Percentiles rank a stretch among this genome's conserved stretches.
Evolutionary conservation across 306 rosid species (phyloP).

Genomic region (Canavalia gladiata): DNA sequence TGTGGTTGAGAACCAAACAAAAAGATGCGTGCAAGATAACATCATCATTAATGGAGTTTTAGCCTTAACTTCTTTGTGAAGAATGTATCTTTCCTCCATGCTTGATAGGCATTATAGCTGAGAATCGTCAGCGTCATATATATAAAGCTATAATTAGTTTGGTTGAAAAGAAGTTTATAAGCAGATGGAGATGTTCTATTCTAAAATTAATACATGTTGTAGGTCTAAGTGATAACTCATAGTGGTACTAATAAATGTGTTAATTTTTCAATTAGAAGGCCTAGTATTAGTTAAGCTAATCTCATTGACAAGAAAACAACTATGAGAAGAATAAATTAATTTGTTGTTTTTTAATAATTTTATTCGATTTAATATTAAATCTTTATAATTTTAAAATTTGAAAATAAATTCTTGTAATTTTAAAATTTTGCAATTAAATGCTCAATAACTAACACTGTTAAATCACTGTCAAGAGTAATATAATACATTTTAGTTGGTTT

Average conservation of each 20-base stretch:
- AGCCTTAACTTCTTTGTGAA: constrained; percentile 1
- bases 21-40: constrained; percentile 4
- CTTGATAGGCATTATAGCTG: background rate
- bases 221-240: background rate
- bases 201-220: background rate
- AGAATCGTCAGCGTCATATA: background rate
- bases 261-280: background rate
- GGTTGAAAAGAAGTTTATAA: background rate
- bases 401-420: no score
- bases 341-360: no score
- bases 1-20: background rate
- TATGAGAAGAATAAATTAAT: no score
- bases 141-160: background rate
- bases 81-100: background rate
- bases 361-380: no score
- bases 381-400: no score
- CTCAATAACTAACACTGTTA: no score
- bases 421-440: no score
- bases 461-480: no score
- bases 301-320: no score
- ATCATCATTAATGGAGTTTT: constrained; percentile 1
- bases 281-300: no score
- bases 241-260: background rate
- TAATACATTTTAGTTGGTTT: no score
- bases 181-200: background rate